A percentile compares a stretch with the other conserved stretches of the same genome.
Evolutionary conservation across 257 asterid species (phyloP).

Genomic region (Buddleja alternifolia): DNA sequence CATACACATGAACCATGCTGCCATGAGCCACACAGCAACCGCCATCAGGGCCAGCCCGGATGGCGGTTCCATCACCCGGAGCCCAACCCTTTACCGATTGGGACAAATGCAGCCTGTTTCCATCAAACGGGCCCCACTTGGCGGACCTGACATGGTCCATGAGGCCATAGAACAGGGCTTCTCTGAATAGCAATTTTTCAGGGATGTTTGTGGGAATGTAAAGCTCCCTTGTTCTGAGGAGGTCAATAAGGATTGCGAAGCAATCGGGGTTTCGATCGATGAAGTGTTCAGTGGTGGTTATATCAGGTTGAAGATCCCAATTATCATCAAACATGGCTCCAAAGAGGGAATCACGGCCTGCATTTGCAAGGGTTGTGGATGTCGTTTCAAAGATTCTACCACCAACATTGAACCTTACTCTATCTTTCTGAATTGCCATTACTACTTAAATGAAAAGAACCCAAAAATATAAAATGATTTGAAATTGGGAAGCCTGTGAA

Average conservation of each 20-base stretch:
- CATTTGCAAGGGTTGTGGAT: constrained; percentile 86
- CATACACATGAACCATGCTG: constrained; percentile 88
- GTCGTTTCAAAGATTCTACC: constrained; percentile 83
- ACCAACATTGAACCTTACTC: too few relatives aligned
- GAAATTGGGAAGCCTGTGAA: too few relatives aligned
- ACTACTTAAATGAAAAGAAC: too few relatives aligned
- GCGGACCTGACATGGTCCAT: constrained; percentile 77
- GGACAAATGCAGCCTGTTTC: constrained; percentile 63
- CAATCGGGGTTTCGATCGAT: constrained; percentile 90
- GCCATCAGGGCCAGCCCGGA: constrained; percentile 89
- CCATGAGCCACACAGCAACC: constrained; percentile 97
- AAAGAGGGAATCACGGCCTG: constrained; percentile 82
- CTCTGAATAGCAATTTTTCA: constrained; percentile 65
- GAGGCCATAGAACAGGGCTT: constrained; percentile 77
- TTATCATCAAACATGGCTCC: constrained; percentile 87
- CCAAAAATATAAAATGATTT: too few relatives aligned
- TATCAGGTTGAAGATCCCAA: constrained; percentile 64
- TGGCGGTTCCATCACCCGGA: constrained; percentile 91
- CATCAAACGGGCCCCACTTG: constrained; percentile 87
- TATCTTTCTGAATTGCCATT: too few relatives aligned
- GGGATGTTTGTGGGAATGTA: constrained; percentile 64
- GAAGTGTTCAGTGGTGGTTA: constrained; percentile 58
- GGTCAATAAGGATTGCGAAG: too few relatives aligned
- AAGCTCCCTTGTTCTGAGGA: constrained; percentile 88
- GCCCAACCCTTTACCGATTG: constrained; percentile 68